Base-by-base conservation (phyloP, 2,329 filamentous ascomycete species). In the Zelopaecilomyces penicillatus region DNA sequence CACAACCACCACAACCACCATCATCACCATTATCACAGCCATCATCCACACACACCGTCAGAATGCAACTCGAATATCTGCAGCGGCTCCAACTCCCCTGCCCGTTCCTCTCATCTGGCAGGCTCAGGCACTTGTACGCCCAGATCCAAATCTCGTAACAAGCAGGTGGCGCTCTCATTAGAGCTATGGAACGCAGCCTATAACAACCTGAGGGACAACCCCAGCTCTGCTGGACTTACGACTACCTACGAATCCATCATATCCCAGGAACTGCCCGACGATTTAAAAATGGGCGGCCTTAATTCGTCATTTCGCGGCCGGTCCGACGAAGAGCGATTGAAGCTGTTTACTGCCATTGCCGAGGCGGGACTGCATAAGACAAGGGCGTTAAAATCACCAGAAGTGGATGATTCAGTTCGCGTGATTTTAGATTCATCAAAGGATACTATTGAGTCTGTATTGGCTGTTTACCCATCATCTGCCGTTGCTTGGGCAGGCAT, bases 241-340 rank as follows among this genome's bases (percentile, higher is more conserved):
- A 47, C 59, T 8, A 58, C 62, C 3, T 66, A 66, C 49, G 64
- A 66, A 46, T 55, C 51, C 42, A 65, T 66, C 39, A 52, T 66
- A 37, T 54, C 59, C 3, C 59, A 65, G 32, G 59, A 61, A 41
- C 50, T 66, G 9, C 62, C 64, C 9, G 58, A 63, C 37, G 44
- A 53, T 26, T 46, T 63, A 28, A 64, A 63, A 42, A 49, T 53
- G n/a, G 51, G 50, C 7, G 55, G 57, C 11, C 49, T 59, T n/a
- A 56, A 57, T 46, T 57, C 52, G 19, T 48, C 48, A 3, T 55
- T 55, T 11, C 53, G 51, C 9, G 44, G 50, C 28, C 52, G 51
- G 36, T 48, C 43, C 26, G 55, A 54, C 3, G 53, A 57, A n/a
- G 54, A 56, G 38, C 52, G 64, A 6, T 28, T 56, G 9, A 54